phyloP scores from a whole-genome alignment of 1,284 basidiomycete species.

The Sanghuangporus sanghuang region DNA sequence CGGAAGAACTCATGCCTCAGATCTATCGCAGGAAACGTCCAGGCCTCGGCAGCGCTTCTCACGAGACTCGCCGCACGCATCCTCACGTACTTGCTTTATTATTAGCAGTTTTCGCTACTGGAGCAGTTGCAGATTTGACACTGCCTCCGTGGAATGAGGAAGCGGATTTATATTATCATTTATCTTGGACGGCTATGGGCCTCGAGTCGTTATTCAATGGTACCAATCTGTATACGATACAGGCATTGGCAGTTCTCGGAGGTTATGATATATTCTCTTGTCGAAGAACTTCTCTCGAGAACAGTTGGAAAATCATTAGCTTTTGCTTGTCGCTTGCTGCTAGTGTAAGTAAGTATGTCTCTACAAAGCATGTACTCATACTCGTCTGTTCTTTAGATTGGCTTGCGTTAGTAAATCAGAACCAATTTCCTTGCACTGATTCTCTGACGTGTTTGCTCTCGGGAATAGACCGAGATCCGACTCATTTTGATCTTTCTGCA shows the following conservation, averaged over 20 bases:
- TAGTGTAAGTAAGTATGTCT: slow-evolving; percentile 40
- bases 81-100: slow-evolving; percentile 49
- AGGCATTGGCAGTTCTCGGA: slow-evolving; percentile 58
- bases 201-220: slow-evolving; percentile 56
- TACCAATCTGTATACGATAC: slow-evolving; percentile 64
- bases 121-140: slow-evolving; percentile 47
- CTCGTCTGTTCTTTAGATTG: slow-evolving; percentile 39
- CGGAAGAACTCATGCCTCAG: slow-evolving; percentile 12
- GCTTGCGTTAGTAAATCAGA: slow-evolving; percentile 45
- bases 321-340: slow-evolving; percentile 57
- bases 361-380: slow-evolving; percentile 18
- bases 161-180: slow-evolving; percentile 46
- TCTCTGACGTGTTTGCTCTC: background rate
- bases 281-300: slow-evolving; percentile 53
- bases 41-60: background rate
- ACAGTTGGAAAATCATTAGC: slow-evolving; percentile 56
- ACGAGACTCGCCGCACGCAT: background rate
- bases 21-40: slow-evolving; percentile 1
- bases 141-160: slow-evolving; percentile 34
- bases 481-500: slow-evolving; percentile 22
- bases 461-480: slow-evolving; percentile 25
- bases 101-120: slow-evolving; percentile 53
- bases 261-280: slow-evolving; percentile 57
- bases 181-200: slow-evolving; percentile 56
- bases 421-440: background rate